phyloP scores from a whole-genome alignment of 2,329 filamentous ascomycete species.

The Colletotrichum tabaci region DNA sequence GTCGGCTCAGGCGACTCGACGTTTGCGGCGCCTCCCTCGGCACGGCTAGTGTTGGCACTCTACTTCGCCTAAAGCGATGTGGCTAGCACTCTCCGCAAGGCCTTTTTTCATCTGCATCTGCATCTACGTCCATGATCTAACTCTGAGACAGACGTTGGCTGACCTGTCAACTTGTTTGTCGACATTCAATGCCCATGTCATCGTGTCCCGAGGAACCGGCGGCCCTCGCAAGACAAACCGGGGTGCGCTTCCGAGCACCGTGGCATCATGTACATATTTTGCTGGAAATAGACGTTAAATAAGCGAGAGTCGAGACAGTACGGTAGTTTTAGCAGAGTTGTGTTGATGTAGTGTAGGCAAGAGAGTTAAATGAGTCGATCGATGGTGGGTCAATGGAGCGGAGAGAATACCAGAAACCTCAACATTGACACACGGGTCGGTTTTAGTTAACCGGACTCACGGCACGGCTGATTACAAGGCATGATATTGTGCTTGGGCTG shows the following conservation, averaged over 20 bases:
- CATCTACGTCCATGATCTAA: too few relatives aligned
- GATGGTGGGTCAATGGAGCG: background rate
- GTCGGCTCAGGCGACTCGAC: constrained; percentile 9
- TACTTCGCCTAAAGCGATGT: background rate
- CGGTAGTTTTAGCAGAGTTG: background rate
- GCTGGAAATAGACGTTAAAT: constrained; percentile 13
- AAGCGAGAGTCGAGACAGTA: constrained; percentile 10
- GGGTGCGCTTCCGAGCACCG: constrained; percentile 11
- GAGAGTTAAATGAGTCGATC: constrained; percentile 2
- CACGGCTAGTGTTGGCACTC: constrained; percentile 8
- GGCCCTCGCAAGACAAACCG: constrained; percentile 5
- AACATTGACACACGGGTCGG: background rate
- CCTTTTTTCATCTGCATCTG: constrained; percentile 12
- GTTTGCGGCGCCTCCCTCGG: constrained; percentile 9
- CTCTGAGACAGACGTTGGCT: background rate
- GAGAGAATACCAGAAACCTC: background rate
- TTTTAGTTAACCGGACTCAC: background rate
- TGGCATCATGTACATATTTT: background rate
- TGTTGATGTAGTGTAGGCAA: background rate
- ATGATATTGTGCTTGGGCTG: constrained; percentile 18
- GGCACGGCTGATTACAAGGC: constrained; percentile 9
- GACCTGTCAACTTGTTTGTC: constrained; percentile 2
- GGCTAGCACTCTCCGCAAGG: constrained; percentile 5
- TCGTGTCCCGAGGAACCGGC: constrained; percentile 15
- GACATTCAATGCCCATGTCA: background rate